Base-by-base conservation (phyloP, 495 filamentous ascomycete species). In the Trichoderma asperelloides region DNA sequence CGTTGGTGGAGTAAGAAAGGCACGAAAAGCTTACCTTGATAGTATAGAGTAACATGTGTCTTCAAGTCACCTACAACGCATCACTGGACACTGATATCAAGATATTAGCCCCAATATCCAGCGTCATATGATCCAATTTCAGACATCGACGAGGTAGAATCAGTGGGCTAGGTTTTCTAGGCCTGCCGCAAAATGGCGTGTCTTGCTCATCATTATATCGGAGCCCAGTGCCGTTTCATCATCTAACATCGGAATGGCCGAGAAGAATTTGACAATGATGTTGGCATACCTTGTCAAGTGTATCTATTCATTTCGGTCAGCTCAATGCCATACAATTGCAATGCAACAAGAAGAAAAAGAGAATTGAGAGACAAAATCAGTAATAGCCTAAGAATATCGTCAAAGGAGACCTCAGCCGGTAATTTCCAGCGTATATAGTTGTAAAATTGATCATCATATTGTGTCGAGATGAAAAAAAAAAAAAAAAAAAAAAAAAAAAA, bases 111-210 rank as follows among this genome's bases (percentile, higher is more conserved):
- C 43, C 9, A 41, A 18, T 47, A 30, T 18, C 28, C 47, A 63
- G n/a, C 49, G 23, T 51, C 66, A 63, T 25, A 25, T 55, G 30
- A 68, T 28, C 15, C 30, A 64, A 27, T 23, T 49, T 62, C 40
- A 67, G 27, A 64, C 63, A 63, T 72, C 65, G 66, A 63, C 70
- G 70, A 70, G 71, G 68, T 69, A 74, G 72, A 84, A 60, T 98
- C 95, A 98, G 95, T 93, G 91, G 93, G 91, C 93, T 86, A 96
- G 93, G 95, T 97, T 98, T 98, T 97, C 94, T 97, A 97, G 92
- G 95, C 94, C 93, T 96, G 92, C 91, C 93, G 76, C 92, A 91
- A 91, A 86, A 83, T 85, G 92, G 92, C 91, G 81, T 95, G 80
- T 96, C 91, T 87, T 81, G 93, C 91, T 92, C 82, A 75, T 79